A percentile compares a stretch with the other conserved stretches of the same genome.
Evolutionary conservation across 208 protist genomes (phyloP).

Genomic region (Naegleria gruberi): DNA sequence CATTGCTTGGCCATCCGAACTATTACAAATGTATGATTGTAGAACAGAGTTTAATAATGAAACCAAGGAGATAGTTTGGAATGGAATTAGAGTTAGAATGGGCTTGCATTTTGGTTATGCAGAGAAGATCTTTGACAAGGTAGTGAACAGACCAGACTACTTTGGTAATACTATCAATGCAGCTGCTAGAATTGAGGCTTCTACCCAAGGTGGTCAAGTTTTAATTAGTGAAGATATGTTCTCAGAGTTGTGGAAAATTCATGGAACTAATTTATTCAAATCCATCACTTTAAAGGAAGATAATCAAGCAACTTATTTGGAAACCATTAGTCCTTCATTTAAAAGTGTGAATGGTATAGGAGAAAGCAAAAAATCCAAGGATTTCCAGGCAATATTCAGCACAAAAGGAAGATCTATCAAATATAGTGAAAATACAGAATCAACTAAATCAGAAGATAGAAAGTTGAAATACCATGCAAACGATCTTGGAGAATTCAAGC

Average conservation of each 20-base stretch:
- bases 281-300: background rate
- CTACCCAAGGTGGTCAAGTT: constrained; percentile 34
- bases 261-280: background rate
- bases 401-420: too few species aligned
- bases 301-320: background rate
- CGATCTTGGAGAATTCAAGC: background rate
- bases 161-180: constrained; percentile 39
- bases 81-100: background rate
- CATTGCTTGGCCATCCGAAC: background rate
- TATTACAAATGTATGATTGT: background rate
- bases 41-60: background rate
- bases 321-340: background rate
- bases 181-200: constrained; percentile 29
- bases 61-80: background rate
- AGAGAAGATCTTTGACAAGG: background rate
- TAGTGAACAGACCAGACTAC: constrained; percentile 30
- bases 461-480: background rate
- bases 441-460: background rate
- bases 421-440: background rate
- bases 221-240: constrained; percentile 27
- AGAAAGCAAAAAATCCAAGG: too few species aligned
- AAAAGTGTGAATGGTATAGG: too few species aligned
- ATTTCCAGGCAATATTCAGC: too few species aligned
- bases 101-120: background rate
- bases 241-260: background rate